These are phyloP conservation scores for Zymoseptoria ardabiliae DNA, from an alignment of 2,329 filamentous ascomycete species.

Conservation along the genomic window DNA sequence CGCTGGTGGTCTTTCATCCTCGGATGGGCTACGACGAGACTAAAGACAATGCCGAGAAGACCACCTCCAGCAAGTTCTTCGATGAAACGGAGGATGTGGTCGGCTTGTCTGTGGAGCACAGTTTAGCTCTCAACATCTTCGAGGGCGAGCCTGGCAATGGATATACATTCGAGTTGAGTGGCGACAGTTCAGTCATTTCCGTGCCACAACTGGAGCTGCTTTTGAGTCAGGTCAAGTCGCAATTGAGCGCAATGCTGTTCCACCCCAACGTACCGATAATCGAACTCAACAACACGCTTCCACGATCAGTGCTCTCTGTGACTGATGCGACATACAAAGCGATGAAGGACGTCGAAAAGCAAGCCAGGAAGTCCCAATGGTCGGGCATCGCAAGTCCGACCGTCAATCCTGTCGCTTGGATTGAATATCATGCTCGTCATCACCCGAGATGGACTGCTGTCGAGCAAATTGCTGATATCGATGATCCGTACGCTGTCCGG, in stretches of 20 bases:
- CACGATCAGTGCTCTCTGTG: not conserved
- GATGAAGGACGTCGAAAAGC: not conserved
- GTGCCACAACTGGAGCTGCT: conserved; percentile 1
- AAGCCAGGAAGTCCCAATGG: not conserved
- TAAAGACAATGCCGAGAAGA: not conserved
- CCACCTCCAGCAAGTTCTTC: not conserved
- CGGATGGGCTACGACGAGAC: not conserved
- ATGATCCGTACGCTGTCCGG: not conserved
- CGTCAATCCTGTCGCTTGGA: conserved; percentile 1
- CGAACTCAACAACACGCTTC: conserved; percentile 3
- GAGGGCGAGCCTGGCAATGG: not conserved
- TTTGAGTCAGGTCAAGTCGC: not conserved
- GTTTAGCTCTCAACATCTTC: not conserved
- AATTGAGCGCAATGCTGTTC: conserved; percentile 3
- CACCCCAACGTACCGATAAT: conserved; percentile 1
- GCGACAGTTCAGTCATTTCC: conserved; percentile 1
- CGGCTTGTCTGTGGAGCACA: not conserved
- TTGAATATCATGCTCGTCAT: conserved; percentile 8
- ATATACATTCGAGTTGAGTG: not conserved
- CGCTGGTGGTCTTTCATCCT: conserved; percentile 3
- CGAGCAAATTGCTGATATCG: conserved; percentile 2
- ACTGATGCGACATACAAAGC: not conserved
- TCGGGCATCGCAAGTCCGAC: not conserved
- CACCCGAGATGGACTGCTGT: conserved; percentile 10
- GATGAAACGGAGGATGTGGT: not conserved